These are phyloP conservation scores for Auricularia cornea DNA, from an alignment of 768 basidiomycete species.

Conservation along the genomic window DNA sequence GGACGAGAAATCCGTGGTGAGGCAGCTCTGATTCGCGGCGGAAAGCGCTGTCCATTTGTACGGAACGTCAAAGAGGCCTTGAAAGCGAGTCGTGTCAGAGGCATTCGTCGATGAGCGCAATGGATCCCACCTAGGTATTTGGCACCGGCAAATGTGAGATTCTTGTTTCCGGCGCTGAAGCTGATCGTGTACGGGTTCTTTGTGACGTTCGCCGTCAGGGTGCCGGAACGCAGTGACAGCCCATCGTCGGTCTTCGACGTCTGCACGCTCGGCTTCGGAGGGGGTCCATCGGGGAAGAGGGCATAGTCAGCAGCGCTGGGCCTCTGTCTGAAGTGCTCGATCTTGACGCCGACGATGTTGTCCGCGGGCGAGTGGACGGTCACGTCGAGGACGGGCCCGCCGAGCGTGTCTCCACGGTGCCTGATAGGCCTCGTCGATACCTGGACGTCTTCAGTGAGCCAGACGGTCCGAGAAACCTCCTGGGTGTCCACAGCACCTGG, in stretches of 20 bases:
- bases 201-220: slow-evolving; percentile 46
- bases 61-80: slow-evolving; percentile 18
- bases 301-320: slow-evolving; percentile 34
- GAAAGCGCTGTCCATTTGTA: slow-evolving; percentile 16
- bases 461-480: slow-evolving; percentile 16
- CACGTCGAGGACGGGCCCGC: slow-evolving; percentile 22
- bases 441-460: slow-evolving; percentile 2
- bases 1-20: slow-evolving; percentile 48
- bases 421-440: slow-evolving; percentile 16
- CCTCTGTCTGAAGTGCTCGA: slow-evolving; percentile 13
- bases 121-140: slow-evolving; percentile 7
- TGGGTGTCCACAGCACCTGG: slow-evolving; percentile 52
- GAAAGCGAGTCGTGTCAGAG: slow-evolving; percentile 17
- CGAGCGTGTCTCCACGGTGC: slow-evolving; percentile 23
- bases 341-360: slow-evolving; percentile 22
- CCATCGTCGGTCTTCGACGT: slow-evolving; percentile 23
- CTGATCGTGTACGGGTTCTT: slow-evolving; percentile 54
- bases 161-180: slow-evolving; percentile 18
- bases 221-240: slow-evolving; percentile 36
- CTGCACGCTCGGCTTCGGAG: slow-evolving; percentile 36
- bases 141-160: slow-evolving; percentile 11
- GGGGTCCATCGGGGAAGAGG: slow-evolving; percentile 53
- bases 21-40: slow-evolving; percentile 31
- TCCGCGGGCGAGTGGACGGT: slow-evolving; percentile 20
- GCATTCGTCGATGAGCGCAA: slow-evolving; percentile 10